phyloP scores from a whole-genome alignment of 2,329 filamentous ascomycete genomes.

The Fusarium sp. region DNA sequence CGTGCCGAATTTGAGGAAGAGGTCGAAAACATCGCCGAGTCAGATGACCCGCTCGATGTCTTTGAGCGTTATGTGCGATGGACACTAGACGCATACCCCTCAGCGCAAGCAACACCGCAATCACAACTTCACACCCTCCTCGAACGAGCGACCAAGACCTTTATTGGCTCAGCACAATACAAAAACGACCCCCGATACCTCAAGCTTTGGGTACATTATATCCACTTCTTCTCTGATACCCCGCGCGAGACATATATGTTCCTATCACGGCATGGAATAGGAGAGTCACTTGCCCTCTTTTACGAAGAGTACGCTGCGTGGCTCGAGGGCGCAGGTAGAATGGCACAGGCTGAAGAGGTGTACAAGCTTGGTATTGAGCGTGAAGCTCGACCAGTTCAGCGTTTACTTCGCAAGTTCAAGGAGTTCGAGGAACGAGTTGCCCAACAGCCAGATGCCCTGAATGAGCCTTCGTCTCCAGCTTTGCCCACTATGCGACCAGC shows the following conservation, averaged over 20 bases:
- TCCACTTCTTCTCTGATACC: conserved; percentile 91
- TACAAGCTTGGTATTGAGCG: conserved; percentile 90
- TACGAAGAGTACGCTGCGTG: conserved; percentile 98
- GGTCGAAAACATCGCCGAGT: conserved; percentile 81
- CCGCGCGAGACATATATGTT: conserved; percentile 94
- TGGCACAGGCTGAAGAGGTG: conserved; percentile 93
- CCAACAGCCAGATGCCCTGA: conserved; percentile 70
- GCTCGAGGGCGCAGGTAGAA: conserved; percentile 86
- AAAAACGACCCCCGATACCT: conserved; percentile 95
- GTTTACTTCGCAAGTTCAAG: conserved; percentile 87
- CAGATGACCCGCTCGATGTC: conserved; percentile 93
- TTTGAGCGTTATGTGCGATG: conserved; percentile 98
- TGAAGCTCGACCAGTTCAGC: conserved; percentile 84
- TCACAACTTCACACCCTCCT: conserved; percentile 91
- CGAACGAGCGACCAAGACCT: conserved; percentile 91
- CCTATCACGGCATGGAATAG: conserved; percentile 87
- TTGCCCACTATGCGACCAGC: conserved; percentile 86
- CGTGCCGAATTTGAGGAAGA: conserved; percentile 90
- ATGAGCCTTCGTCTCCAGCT: conserved; percentile 85
- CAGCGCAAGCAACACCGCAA: conserved; percentile 88
- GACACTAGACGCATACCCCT: conserved; percentile 95
- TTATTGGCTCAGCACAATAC: conserved; percentile 87
- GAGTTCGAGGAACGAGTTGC: conserved; percentile 87
- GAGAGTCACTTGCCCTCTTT: conserved; percentile 87
- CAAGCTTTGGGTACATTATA: conserved; percentile 94